phyloP scores from a whole-genome alignment of 1,284 basidiomycete species.

The Cryptococcus maquisensis region DNA sequence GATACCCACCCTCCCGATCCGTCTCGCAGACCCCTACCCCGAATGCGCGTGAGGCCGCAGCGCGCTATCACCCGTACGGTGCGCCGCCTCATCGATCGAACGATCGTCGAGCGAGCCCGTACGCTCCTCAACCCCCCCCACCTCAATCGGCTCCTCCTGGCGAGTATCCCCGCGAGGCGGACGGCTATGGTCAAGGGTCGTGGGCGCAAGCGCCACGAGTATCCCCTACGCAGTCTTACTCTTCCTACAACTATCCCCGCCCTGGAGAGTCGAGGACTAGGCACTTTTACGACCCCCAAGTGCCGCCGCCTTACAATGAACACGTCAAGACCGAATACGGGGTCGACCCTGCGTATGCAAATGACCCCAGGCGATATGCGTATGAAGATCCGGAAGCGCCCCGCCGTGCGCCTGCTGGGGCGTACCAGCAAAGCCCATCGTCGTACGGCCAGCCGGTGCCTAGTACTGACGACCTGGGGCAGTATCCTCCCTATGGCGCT shows the following conservation, averaged over 20 bases:
- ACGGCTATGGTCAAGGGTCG: not conserved
- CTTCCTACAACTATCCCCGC: conserved; percentile 1
- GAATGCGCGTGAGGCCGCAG: not conserved
- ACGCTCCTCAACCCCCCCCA: conserved; percentile 1
- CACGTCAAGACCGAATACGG: too few relatives aligned
- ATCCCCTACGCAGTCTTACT: conserved; percentile 11
- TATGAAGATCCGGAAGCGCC: too few relatives aligned
- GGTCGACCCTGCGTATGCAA: too few relatives aligned
- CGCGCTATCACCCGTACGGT: conserved; percentile 12
- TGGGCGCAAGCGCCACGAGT: not conserved
- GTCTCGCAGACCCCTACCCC: not conserved
- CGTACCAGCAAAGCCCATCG: too few relatives aligned
- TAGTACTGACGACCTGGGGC: too few relatives aligned
- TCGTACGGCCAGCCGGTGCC: too few relatives aligned
- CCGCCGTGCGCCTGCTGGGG: not conserved
- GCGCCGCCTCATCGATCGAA: not conserved
- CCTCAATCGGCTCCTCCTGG: too few relatives aligned
- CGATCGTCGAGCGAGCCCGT: conserved; percentile 1
- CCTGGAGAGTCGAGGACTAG: not conserved
- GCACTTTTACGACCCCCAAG: too few relatives aligned
- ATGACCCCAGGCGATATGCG: too few relatives aligned
- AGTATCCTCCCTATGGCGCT: too few relatives aligned
- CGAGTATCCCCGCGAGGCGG: not conserved
- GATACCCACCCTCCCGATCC: not conserved
- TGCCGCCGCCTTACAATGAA: too few relatives aligned